Evolutionary conservation across 2,329 filamentous ascomycete species (phyloP), one percentile per base, ranked within the genome.

Genomic region (Aspergillus pseudonomiae): DNA sequence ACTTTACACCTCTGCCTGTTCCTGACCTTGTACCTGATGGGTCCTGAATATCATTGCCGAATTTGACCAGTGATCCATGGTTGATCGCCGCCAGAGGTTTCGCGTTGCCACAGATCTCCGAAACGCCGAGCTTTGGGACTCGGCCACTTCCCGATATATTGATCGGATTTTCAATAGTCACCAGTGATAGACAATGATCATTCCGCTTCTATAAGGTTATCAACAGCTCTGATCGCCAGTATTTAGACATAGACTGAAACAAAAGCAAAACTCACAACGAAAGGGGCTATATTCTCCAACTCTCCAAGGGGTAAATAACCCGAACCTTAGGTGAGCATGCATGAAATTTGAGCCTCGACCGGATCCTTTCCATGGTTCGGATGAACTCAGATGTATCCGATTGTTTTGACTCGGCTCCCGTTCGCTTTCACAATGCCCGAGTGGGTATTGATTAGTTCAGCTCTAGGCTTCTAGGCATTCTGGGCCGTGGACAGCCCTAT

Each of bases 21-120:
- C 52, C 52, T 54, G 52, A 36, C 21, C 26, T 10, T 54, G 52
- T 54, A 34, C 52, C 52, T 54, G 52, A 54, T 54, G 52, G 30
- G 52, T 54, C 52, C 52, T 54, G 52, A 54, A n/a, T 54, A 54
- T 54, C 52, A 19, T 36, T 50, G 36, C 28, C 52, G 21, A 1
- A 24, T 54, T 54, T 54, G 52, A 36, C 11, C 4, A 24, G 10
- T 6, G n/a, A 54, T 36, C 52, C 32, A 34, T 36, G 52, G 52
- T 54, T 54, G 28, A 11, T 36, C 19, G 9, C n/a, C n/a, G 30
- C 28, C 7, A 32, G 26, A 54, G 36, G 9, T 54, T 21, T 54
- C 12, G 32, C 11, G 28, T 54, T 54, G 52, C 52, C 52, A 54
- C 52, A 9, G 10, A 30, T 1, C 46, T 50, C 46, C 46, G 46